Evolutionary conservation across 2,329 filamentous ascomycete genomes (phyloP), one percentile per base, ranked within the genome.

Genomic region (Drechmeria coniospora): DNA sequence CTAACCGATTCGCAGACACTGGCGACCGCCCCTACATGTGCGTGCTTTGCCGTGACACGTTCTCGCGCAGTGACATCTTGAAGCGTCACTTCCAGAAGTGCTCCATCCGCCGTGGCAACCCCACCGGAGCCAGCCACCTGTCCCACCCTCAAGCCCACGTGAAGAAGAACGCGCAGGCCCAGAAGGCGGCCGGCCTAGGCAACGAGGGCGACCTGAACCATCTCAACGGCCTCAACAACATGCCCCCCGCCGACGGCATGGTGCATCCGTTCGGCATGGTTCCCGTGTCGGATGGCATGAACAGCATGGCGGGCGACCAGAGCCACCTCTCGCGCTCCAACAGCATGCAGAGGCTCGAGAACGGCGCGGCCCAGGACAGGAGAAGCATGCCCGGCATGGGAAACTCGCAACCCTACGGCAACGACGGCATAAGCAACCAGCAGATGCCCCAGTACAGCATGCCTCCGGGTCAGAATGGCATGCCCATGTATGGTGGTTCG

Each of bases 71-170:
- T 65, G 90, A 98, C 51, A 95, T 98, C 40, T 63, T 98, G 46
- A 98, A 98, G 66, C 82, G 90, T 39, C 90, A 98, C 60, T 98
- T 95, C 59, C 86, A 94, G 56, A 98, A 98, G 64, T 98, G 90
- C 61, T 94, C 90, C 21, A 83, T 94, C 39, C 77, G 90, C 45
- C 78, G 90, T 50, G 90, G 90, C 32, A 95, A 95, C 57, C 87
- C 90, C 30, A 93, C 84, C 11, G 86, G 86, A 43, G 83, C 83
- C 37, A 93, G 81, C 48, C 90, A 98, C 60, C 58, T 98, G 54
- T 92, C 86, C 42, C 84, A 94, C 57, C 82, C 84, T 20, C 80
- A 87, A 55, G 79, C 81, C 38, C 82, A 92, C 56, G 67, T 90
- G 47, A 87, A 84, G 63, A 86, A 84, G 59, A 67, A 71, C 44